Conservation (phyloP, 805 yeast genomes). For the Wickerhamiella domercqiae region DNA sequence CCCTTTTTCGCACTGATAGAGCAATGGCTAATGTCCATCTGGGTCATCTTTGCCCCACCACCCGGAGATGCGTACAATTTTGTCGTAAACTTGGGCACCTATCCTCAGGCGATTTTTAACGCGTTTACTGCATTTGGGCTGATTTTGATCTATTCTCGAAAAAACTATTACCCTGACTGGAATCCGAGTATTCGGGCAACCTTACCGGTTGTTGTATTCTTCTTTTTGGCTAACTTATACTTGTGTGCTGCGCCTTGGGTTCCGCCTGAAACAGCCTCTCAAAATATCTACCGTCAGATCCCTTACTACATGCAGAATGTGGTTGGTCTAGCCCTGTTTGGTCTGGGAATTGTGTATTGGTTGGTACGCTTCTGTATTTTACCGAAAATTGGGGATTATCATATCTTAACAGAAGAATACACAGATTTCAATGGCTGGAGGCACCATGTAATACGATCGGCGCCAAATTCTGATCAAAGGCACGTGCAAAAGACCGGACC, state of each 20-base stretch:
- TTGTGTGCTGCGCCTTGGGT: conserved; percentile 64
- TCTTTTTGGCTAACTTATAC: conserved; percentile 49
- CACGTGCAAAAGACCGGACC: too few species aligned
- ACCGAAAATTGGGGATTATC: conserved; percentile 30
- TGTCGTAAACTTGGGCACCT: conserved; percentile 61
- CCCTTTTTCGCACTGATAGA: conserved; percentile 61
- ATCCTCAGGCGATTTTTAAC: conserved; percentile 67
- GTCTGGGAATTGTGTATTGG: conserved; percentile 51
- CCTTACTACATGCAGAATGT: conserved; percentile 75
- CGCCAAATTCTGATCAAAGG: too few species aligned
- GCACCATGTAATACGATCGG: conserved; percentile 2
- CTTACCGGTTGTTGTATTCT: conserved; percentile 37
- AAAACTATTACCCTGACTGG: conserved; percentile 31
- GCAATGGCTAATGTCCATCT: conserved; percentile 61
- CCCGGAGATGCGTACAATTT: conserved; percentile 82
- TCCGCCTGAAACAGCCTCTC: conserved; percentile 40
- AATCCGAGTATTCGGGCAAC: conserved; percentile 39
- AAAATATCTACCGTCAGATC: conserved; percentile 44
- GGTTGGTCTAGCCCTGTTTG: conserved; percentile 60
- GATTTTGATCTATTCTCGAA: conserved; percentile 35
- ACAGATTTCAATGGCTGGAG: conserved; percentile 10
- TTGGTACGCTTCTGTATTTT: conserved; percentile 41
- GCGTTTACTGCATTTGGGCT: conserved; percentile 48
- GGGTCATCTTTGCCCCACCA: conserved; percentile 66
- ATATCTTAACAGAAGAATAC: conserved; percentile 10